Evolutionary conservation across 2,329 filamentous ascomycete genomes (phyloP), one percentile per base, ranked within the genome.

Genomic region (Curvularia sp.): DNA sequence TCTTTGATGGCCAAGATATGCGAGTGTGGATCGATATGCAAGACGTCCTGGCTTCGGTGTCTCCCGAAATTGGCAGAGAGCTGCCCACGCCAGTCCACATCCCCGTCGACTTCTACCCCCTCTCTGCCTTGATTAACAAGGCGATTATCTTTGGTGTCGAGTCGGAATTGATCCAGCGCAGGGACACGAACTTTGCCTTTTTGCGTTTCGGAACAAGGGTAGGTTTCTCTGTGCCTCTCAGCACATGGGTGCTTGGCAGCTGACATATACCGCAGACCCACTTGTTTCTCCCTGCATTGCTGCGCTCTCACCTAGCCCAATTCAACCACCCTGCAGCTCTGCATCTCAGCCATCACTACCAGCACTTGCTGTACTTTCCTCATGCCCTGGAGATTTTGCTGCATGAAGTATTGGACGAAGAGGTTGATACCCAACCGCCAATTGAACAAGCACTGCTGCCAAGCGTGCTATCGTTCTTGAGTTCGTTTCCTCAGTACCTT

Each of bases 321-420:
- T 90, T 90, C 74, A 90, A 91, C 71, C 89, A 89, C n/a, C 83
- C 89, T 1, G 90, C 92, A 43, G 95, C 95, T 0, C 84, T 96
- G 44, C 88, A 89, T 57, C 82, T 98, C 13, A 92, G 92, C 7
- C 89, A 91, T 67, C 89, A 93, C 67, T 98, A 97, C 73, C 88
- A 93, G 68, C 84, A 91, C 57, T 83, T 99, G 3, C 89, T 91
- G 51, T 99, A 99, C 75, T 97, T 98, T 73, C 86, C 93, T 0
- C 95, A 99, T 73, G 94, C 91, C 0, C 84, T 99, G 28, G 95
- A 99, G 76, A 87, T 99, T 43, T 83, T 99, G 20, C 83, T 99
- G 12, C 95, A 99, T 74, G 89, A 95, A 64, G 93, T 98, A 4
- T 83, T 99, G 1, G 95, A 99, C 69, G 92, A 97, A 64, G 95